phyloP scores from a whole-genome alignment of 1,284 basidiomycete species.

The Austroboletus niveus region DNA sequence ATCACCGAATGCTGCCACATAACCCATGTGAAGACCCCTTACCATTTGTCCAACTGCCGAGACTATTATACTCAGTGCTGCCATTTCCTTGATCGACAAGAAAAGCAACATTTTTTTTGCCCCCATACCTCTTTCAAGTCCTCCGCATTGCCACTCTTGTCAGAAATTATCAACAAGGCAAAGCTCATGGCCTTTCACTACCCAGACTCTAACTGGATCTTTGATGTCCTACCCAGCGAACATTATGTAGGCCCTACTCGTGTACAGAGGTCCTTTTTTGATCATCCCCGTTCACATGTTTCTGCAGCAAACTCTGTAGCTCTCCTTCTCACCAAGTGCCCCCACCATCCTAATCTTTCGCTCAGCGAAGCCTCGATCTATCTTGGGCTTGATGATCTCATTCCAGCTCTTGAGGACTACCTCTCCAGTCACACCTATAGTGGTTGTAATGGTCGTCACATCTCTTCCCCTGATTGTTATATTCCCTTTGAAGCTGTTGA shows the following conservation, averaged over 20 bases:
- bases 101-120: slow-evolving; percentile 7
- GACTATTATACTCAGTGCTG: slow-evolving; percentile 7
- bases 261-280: too few relatives aligned
- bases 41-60: neutral
- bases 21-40: slow-evolving; percentile 5
- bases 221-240: neutral
- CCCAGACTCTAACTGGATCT: slow-evolving; percentile 2
- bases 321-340: too few relatives aligned
- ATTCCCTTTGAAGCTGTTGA: too few relatives aligned
- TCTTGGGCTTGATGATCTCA: too few relatives aligned
- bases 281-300: too few relatives aligned
- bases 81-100: slow-evolving; percentile 5
- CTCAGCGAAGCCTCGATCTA: too few relatives aligned
- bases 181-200: neutral
- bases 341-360: too few relatives aligned
- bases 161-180: neutral
- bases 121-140: slow-evolving; percentile 6
- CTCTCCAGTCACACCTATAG: too few relatives aligned
- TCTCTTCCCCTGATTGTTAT: too few relatives aligned
- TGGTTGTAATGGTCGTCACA: too few relatives aligned
- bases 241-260: neutral
- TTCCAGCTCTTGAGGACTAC: too few relatives aligned
- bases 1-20: slow-evolving; percentile 9
- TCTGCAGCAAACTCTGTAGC: too few relatives aligned
- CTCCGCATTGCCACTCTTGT: neutral